Evolutionary conservation across 345 rosid genomes (phyloP).

Genomic region (Ceriops zippeliana): DNA sequence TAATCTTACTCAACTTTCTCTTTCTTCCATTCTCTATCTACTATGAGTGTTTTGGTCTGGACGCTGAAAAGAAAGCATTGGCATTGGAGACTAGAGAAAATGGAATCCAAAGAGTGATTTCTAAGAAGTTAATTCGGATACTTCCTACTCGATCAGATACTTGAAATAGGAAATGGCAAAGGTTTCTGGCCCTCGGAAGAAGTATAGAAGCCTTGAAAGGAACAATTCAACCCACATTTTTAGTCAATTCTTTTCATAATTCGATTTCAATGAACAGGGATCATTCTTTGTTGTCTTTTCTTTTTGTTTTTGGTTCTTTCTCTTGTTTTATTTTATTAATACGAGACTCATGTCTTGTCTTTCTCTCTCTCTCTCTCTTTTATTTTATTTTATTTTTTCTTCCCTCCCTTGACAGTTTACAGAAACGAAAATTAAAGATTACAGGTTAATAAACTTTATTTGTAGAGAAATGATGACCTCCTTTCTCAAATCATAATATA

Average conservation of each 20-base stretch:
- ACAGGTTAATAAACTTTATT: slow-evolving; percentile 26
- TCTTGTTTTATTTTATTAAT: not conserved
- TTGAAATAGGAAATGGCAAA: slow-evolving; percentile 61
- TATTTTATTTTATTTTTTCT: not conserved
- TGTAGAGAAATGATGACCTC: slow-evolving; percentile 29
- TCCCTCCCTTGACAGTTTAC: slow-evolving; percentile 25
- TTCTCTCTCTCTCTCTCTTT: not conserved
- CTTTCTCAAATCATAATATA: slow-evolving; percentile 24
- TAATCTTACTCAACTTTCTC: not conserved
- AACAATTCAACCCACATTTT: slow-evolving; percentile 44
- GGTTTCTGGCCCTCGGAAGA: slow-evolving; percentile 44
- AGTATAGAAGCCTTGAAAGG: slow-evolving; percentile 55
- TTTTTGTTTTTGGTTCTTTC: not conserved
- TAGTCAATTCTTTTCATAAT: slow-evolving; percentile 32
- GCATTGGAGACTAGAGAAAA: slow-evolving; percentile 21
- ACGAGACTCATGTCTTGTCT: not conserved
- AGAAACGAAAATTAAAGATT: slow-evolving; percentile 29
- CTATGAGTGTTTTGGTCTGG: slow-evolving; percentile 14
- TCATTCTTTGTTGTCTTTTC: slow-evolving; percentile 22
- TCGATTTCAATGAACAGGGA: slow-evolving; percentile 48
- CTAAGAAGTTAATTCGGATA: slow-evolving; percentile 26
- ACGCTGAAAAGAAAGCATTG: not conserved
- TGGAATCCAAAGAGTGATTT: slow-evolving; percentile 34
- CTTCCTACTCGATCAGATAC: slow-evolving; percentile 12
- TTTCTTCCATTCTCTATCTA: not conserved